Evolutionary conservation across 208 protist genomes (phyloP), one percentile per base, ranked within the genome.

Genomic region (Angomonas deanei): DNA sequence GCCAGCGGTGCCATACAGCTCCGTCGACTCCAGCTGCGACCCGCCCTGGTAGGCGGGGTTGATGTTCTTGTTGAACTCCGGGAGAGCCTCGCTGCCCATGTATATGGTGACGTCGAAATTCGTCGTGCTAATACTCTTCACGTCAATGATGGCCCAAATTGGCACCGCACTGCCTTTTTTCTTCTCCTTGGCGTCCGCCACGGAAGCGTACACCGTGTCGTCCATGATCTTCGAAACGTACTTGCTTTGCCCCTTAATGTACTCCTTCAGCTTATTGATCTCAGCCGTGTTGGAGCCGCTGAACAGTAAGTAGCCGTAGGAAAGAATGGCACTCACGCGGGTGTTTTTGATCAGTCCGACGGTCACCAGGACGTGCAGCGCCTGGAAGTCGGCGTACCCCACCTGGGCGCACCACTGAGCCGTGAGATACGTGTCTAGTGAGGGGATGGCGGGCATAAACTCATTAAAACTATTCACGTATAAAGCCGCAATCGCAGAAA

Each of bases 1-100:
- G 58, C 83, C 83, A 36, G 80, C 84, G 15, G 67, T 30, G 1
- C 85, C 21, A 58, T 89, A 89, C 82, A 36, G 50, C 38, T 2
- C 50, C 30, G 33, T 11, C 61, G 33, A 28, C 30, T 1, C 17
- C 21, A 23, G 1, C 50, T 3, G 61, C 21, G 31, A 42, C 19
- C 81, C 81, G 42, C 76, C 75, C 34, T 59, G 13, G 64, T 78
- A 84, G 27, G 23, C 42, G 30, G 39, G 39, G 39, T 73, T 21
- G 24, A 72, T 21, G 2, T n/a, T 11, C 1, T 31, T 2, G 17
- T 24, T n/a, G 6, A 69, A 70, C 13, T 10, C n/a, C 24, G 80
- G 80, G 2, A 87, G 33, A 10, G 75, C 36, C 23, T 55, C 68
- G 49, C 46, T 28, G 68, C 83, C 82, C 10, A 88, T 36, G 24